phyloP scores from a whole-genome alignment of 495 filamentous ascomycete genomes.

The Annulohypoxylon moriforme region DNA sequence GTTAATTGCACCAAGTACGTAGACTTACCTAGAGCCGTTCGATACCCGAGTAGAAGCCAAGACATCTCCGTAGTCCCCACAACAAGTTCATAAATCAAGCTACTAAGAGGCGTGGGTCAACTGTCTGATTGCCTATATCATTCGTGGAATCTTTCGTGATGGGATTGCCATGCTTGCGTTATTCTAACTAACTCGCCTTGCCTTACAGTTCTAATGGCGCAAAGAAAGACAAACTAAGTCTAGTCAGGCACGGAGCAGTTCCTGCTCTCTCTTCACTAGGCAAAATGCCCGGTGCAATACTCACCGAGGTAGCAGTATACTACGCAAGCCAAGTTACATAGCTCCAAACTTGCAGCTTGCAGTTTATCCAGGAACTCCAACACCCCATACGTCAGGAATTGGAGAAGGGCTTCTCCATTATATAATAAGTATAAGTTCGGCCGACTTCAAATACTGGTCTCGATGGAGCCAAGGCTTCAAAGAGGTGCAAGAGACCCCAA shows the following conservation, averaged over 20 bases:
- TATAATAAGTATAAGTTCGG: slow-evolving; percentile 23
- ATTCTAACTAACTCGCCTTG: slow-evolving; percentile 14
- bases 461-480: slow-evolving; percentile 20
- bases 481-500: background rate
- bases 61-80: slow-evolving; percentile 34
- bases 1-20: background rate
- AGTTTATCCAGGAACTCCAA: slow-evolving; percentile 24
- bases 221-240: background rate
- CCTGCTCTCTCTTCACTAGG: slow-evolving; percentile 15
- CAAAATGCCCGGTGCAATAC: slow-evolving; percentile 37
- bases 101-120: slow-evolving; percentile 25
- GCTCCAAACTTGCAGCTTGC: slow-evolving; percentile 9
- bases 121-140: background rate
- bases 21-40: background rate
- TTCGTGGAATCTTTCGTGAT: slow-evolving; percentile 40
- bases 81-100: slow-evolving; percentile 10
- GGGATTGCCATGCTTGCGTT: slow-evolving; percentile 23
- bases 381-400: slow-evolving; percentile 19
- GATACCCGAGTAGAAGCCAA: background rate
- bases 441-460: background rate
- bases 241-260: slow-evolving; percentile 22
- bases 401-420: slow-evolving; percentile 7
- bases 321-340: slow-evolving; percentile 35
- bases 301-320: slow-evolving; percentile 38
- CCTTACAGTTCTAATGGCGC: background rate